Evolutionary conservation across 148 eudicot species (phyloP).

Genomic region (Bassia scoparia): DNA sequence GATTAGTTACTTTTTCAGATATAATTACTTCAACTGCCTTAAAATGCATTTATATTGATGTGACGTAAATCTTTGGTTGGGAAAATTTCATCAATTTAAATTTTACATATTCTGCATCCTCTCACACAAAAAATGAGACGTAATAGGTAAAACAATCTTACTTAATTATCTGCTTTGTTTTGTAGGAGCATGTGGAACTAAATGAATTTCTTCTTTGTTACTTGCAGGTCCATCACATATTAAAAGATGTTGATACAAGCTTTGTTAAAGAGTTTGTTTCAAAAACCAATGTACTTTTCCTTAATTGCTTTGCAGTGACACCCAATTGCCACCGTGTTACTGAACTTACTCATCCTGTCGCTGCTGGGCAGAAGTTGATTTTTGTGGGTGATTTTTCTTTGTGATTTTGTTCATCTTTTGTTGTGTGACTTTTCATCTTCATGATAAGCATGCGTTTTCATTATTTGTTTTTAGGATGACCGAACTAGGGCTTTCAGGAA

Average conservation of each 20-base stretch:
- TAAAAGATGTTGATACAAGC: slow-evolving; percentile 54
- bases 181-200: slow-evolving; percentile 3
- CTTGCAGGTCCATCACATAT: slow-evolving; percentile 53
- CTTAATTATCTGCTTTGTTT: background rate
- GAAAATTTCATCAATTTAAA: background rate
- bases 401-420: background rate
- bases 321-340: slow-evolving; percentile 88
- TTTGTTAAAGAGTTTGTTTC: slow-evolving; percentile 48
- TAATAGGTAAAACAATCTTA: background rate
- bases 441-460: slow-evolving; percentile 10
- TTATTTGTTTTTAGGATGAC: slow-evolving; percentile 58
- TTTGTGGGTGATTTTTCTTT: slow-evolving; percentile 44
- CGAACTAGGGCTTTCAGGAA: slow-evolving; percentile 72
- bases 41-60: background rate
- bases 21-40: background rate
- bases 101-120: background rate
- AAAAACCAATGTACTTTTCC: slow-evolving; percentile 51
- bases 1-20: background rate
- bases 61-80: background rate
- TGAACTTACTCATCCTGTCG: slow-evolving; percentile 46
- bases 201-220: slow-evolving; percentile 11
- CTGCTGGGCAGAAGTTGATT: slow-evolving; percentile 53
- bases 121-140: background rate
- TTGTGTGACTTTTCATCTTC: background rate
- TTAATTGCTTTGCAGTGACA: slow-evolving; percentile 67